Percentiles rank a stretch among this genome's conserved stretches.
Evolutionary conservation across 208 protist genomes (phyloP).

Genomic region (Trypanosoma caninum): DNA sequence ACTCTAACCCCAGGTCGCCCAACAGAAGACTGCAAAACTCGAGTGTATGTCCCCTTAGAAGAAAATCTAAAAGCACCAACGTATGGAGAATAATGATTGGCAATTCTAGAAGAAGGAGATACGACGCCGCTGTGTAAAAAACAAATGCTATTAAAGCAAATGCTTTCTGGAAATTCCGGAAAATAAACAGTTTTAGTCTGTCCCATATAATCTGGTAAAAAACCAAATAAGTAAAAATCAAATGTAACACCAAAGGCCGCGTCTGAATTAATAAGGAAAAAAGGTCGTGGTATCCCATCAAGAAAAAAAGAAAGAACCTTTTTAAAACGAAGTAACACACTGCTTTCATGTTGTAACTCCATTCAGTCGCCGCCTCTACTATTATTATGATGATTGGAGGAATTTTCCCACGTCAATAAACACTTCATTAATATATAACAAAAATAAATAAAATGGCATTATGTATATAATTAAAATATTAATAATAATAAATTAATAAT

Average conservation of each 20-base stretch:
- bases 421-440: background rate
- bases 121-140: slow-evolving; percentile 18
- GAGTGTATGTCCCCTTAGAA: slow-evolving; percentile 10
- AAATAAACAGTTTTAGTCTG: slow-evolving; percentile 42
- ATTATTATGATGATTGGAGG: slow-evolving; percentile 19
- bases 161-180: slow-evolving; percentile 29
- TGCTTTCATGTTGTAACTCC: slow-evolving; percentile 42
- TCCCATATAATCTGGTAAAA: slow-evolving; percentile 74
- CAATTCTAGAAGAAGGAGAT: slow-evolving; percentile 70
- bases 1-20: slow-evolving; percentile 33
- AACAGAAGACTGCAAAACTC: background rate
- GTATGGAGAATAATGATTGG: slow-evolving; percentile 82
- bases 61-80: slow-evolving; percentile 67
- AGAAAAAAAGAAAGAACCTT: slow-evolving; percentile 78
- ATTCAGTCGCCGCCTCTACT: slow-evolving; percentile 22
- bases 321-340: slow-evolving; percentile 63
- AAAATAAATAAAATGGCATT: slow-evolving; percentile 18
- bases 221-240: slow-evolving; percentile 51
- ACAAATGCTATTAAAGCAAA: slow-evolving; percentile 41
- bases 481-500: background rate
- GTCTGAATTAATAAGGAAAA: slow-evolving; percentile 34
- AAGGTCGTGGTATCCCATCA: slow-evolving; percentile 80
- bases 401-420: slow-evolving; percentile 14
- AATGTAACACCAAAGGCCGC: slow-evolving; percentile 41
- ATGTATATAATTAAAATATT: slow-evolving; percentile 3